These are phyloP conservation scores for Penicillium longicatenatum DNA, from an alignment of 495 filamentous ascomycete species.

Conservation along the genomic window DNA sequence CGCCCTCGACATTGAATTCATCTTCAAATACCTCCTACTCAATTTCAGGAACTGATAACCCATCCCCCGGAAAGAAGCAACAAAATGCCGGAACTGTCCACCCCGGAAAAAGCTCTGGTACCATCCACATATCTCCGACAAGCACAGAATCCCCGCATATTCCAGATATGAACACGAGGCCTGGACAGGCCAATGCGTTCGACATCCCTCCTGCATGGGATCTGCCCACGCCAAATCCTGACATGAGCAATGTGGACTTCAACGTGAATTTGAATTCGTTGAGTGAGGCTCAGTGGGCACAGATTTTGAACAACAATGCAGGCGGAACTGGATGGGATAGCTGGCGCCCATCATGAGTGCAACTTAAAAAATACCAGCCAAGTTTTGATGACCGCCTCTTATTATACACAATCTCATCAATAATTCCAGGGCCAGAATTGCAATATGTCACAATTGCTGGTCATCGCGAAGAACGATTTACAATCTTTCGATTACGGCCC, in stretches of 20 bases:
- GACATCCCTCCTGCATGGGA: constrained; percentile 30
- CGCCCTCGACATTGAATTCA: constrained; percentile 39
- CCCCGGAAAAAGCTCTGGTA: constrained; percentile 11
- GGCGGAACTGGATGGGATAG: constrained; percentile 27
- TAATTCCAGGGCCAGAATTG: neutral
- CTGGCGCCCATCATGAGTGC: constrained; percentile 31
- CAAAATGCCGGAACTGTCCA: constrained; percentile 14
- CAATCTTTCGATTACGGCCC: neutral
- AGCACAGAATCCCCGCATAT: constrained; percentile 14
- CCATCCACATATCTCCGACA: constrained; percentile 18
- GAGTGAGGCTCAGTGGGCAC: constrained; percentile 40
- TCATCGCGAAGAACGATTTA: neutral
- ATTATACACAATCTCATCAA: neutral
- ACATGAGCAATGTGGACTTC: constrained; percentile 22
- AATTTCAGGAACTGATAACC: constrained; percentile 27
- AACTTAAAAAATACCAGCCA: neutral
- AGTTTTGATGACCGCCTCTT: neutral
- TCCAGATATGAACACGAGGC: constrained; percentile 14
- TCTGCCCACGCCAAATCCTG: constrained; percentile 18
- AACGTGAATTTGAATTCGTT: constrained; percentile 28
- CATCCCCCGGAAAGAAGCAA: constrained; percentile 24
- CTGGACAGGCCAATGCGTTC: constrained; percentile 15
- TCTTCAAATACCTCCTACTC: constrained; percentile 39
- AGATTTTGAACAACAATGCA: constrained; percentile 27
- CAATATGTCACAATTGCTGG: neutral